These are phyloP conservation scores for Triticum dicoccoides DNA, from an alignment of 176 grass and related monocot genomes.

Conservation along the genomic window DNA sequence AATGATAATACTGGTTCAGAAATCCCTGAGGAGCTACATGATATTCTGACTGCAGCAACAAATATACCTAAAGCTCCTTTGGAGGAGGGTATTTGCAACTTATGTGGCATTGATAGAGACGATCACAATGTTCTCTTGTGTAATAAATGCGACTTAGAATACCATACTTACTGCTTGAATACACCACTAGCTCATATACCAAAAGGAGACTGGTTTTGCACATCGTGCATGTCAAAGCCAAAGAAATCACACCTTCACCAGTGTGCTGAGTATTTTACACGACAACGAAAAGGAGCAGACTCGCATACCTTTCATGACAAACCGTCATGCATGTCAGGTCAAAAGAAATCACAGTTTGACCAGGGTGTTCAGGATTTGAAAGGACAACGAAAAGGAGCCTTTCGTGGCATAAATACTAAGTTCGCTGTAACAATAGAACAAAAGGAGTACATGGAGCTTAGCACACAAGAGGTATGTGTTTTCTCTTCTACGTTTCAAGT, in stretches of 20 bases:
- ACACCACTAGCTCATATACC: not conserved
- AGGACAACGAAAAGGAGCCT: not conserved
- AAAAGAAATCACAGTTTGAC: constrained; percentile 38
- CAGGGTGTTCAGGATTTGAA: constrained; percentile 32
- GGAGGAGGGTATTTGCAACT: constrained; percentile 30
- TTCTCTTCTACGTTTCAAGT: not conserved
- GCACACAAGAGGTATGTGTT: no score
- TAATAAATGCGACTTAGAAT: constrained; percentile 91
- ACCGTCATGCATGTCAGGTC: constrained; percentile 33
- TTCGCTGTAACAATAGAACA: no score
- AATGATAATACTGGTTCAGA: no score
- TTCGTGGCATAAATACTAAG: no score
- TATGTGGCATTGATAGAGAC: constrained; percentile 79
- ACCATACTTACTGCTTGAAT: constrained; percentile 30
- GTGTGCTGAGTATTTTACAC: no score
- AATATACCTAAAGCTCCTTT: no score
- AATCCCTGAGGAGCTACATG: no score
- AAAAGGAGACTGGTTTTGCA: constrained; percentile 94
- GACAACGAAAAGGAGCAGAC: no score
- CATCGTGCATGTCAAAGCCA: constrained; percentile 8
- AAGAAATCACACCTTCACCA: no score
- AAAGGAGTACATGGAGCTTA: no score
- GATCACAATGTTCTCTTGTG: constrained; percentile 74
- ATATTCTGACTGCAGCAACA: no score
- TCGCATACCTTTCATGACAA: no score